These are phyloP conservation scores for Paspalum notatum DNA, from an alignment of 176 grass and related monocot species.

Conservation along the genomic window DNA sequence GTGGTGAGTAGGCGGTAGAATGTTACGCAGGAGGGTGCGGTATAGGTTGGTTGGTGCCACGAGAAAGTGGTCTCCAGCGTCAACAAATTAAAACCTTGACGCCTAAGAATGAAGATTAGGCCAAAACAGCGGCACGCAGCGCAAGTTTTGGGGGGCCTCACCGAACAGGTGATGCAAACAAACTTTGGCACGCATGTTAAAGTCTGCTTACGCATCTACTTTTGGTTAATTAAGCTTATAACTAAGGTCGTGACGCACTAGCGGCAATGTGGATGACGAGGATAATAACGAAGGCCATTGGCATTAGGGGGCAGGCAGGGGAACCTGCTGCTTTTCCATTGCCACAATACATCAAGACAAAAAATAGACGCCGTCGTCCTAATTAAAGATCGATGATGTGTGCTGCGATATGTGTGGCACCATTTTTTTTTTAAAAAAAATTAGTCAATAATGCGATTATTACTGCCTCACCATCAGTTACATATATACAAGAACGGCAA, in stretches of 20 bases:
- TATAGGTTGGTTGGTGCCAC: constrained; percentile 14
- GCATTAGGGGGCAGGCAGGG: constrained; percentile 19
- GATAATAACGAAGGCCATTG: constrained; percentile 50
- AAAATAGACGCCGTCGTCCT: too few species aligned
- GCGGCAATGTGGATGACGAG: constrained; percentile 49
- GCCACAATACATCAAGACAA: too few species aligned
- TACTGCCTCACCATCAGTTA: too few species aligned
- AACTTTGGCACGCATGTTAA: constrained; percentile 66
- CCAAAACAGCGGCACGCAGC: constrained; percentile 28
- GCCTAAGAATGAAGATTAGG: neutral
- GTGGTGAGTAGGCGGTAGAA: too few species aligned
- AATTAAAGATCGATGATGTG: too few species aligned
- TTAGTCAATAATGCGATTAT: too few species aligned
- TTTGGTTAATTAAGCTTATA: constrained; percentile 33
- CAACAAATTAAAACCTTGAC: constrained; percentile 18
- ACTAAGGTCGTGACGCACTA: constrained; percentile 65
- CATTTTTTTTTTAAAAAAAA: too few species aligned
- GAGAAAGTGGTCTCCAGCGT: neutral
- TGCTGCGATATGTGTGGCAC: too few species aligned
- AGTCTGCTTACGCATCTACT: constrained; percentile 55
- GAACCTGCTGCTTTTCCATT: neutral
- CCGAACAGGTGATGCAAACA: constrained; percentile 40
- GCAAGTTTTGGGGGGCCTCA: constrained; percentile 35
- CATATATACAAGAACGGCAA: too few species aligned
- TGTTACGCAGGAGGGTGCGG: neutral